Percentiles rank a stretch among this genome's conserved stretches.
These are phyloP conservation scores for Aspergillus affinis DNA, from an alignment of 495 filamentous ascomycete species.

Conservation along the genomic window DNA sequence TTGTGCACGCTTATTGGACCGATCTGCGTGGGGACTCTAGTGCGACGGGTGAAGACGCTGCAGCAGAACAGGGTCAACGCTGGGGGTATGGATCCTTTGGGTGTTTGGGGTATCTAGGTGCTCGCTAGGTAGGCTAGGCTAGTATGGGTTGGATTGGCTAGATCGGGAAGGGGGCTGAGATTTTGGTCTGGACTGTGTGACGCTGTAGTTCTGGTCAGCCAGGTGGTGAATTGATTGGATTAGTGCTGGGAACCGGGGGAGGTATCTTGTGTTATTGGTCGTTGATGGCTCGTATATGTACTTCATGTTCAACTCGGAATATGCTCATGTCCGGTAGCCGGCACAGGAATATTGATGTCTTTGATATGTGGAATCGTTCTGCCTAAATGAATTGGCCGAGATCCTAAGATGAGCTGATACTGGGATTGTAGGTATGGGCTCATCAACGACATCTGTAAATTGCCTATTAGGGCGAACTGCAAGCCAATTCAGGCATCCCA, in stretches of 20 bases:
- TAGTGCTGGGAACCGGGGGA: neutral
- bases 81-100: constrained; percentile 33
- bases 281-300: neutral
- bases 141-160: neutral
- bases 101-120: constrained; percentile 38
- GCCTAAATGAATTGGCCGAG: too few relatives aligned
- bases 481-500: neutral
- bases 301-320: too few relatives aligned
- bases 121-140: too few relatives aligned
- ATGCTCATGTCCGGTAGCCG: too few relatives aligned
- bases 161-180: neutral
- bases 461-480: too few relatives aligned
- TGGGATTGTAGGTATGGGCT: too few relatives aligned
- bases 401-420: too few relatives aligned
- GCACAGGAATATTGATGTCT: too few relatives aligned
- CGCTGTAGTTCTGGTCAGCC: neutral
- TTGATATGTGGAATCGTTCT: too few relatives aligned
- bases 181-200: neutral
- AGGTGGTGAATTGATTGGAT: neutral
- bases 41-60: constrained; percentile 46
- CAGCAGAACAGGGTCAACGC: constrained; percentile 25
- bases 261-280: too few relatives aligned
- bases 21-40: constrained; percentile 61
- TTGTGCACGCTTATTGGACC: constrained; percentile 75
- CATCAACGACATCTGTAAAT: too few relatives aligned